These are phyloP conservation scores for Jackrogersella minutella DNA, from an alignment of 495 filamentous ascomycete species.

Conservation along the genomic window DNA sequence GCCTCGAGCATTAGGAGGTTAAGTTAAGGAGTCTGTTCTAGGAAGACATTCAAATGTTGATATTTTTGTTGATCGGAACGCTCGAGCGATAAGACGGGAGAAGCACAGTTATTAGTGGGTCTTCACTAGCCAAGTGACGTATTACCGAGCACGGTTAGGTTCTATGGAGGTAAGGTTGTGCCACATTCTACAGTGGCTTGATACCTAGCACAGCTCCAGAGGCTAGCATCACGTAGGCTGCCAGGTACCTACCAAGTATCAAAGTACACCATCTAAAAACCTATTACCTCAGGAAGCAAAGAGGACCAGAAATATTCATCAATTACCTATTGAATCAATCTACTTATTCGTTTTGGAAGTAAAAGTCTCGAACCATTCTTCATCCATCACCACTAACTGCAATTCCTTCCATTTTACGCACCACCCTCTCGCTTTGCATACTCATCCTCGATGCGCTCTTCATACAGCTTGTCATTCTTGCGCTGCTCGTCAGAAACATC, in stretches of 20 bases:
- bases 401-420: constrained; percentile 50
- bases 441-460: constrained; percentile 79
- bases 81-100: constrained; percentile 29
- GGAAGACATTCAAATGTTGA: neutral
- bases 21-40: constrained; percentile 1
- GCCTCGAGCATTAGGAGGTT: constrained; percentile 24
- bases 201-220: neutral
- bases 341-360: neutral
- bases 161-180: constrained; percentile 3
- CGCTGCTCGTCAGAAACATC: constrained; percentile 37
- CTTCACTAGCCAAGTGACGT: constrained; percentile 21
- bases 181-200: constrained; percentile 1
- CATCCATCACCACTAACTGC: neutral
- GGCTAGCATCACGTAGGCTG: too few species aligned
- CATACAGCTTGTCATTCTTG: constrained; percentile 68
- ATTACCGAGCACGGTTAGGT: constrained; percentile 24
- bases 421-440: constrained; percentile 81
- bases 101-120: constrained; percentile 41
- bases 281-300: too few species aligned
- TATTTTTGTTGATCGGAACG: constrained; percentile 4
- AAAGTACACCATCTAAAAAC: too few species aligned
- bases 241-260: too few species aligned
- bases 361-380: too few species aligned
- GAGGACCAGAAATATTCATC: too few species aligned
- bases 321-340: too few species aligned